A percentile compares a stretch with the other conserved stretches of the same genome.
phyloP scores from a whole-genome alignment of 768 basidiomycete genomes.

The Amanita rimosa region DNA sequence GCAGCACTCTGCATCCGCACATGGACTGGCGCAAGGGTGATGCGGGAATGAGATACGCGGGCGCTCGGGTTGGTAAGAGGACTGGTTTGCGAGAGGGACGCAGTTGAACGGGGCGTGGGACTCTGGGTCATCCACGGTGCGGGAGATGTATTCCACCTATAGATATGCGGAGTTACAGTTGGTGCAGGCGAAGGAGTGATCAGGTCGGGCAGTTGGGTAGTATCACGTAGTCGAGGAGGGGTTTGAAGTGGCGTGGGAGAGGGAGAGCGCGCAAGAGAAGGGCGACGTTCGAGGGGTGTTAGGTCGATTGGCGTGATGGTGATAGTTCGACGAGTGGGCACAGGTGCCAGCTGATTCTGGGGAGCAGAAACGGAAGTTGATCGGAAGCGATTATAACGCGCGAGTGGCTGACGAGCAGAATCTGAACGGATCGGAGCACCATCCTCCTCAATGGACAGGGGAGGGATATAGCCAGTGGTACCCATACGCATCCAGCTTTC shows the following conservation, averaged over 20 bases:
- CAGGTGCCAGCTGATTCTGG: conserved; percentile 10
- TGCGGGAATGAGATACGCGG: conserved; percentile 47
- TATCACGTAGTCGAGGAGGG: conserved; percentile 16
- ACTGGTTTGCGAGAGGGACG: conserved; percentile 10
- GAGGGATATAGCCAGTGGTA: background rate
- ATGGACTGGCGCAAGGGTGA: conserved; percentile 30
- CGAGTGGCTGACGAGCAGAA: background rate
- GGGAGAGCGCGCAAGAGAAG: conserved; percentile 15
- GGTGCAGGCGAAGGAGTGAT: conserved; percentile 44
- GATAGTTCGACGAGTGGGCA: conserved; percentile 17
- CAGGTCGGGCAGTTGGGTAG: conserved; percentile 14
- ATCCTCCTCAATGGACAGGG: conserved; percentile 2
- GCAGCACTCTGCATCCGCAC: conserved; percentile 33
- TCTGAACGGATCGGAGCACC: background rate
- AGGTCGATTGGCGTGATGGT: conserved; percentile 24
- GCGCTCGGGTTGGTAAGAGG: conserved; percentile 50
- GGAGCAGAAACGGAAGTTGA: conserved; percentile 11
- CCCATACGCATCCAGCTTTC: conserved; percentile 4
- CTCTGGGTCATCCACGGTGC: conserved; percentile 20
- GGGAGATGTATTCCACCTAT: conserved; percentile 35
- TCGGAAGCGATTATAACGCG: conserved; percentile 10
- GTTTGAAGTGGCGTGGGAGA: conserved; percentile 18
- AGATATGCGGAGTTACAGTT: conserved; percentile 43
- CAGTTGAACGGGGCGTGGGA: conserved; percentile 19
- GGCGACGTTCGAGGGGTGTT: conserved; percentile 15